Conservation (phyloP, 306 rosid species). For the Fagus crenata region DNA sequence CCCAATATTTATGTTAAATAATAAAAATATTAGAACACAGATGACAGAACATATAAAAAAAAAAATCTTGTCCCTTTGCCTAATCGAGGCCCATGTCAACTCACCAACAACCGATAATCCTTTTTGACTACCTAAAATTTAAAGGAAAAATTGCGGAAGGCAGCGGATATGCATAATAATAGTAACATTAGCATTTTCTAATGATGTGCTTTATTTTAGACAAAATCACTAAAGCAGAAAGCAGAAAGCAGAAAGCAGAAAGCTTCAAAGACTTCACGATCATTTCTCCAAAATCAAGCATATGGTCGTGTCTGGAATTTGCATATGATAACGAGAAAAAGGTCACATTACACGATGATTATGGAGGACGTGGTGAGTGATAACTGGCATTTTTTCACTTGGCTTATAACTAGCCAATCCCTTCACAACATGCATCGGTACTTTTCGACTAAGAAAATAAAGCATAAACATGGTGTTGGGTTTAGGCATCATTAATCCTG, state of each 20-base stretch:
- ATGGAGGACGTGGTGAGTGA: neutral
- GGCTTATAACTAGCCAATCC: constrained; percentile 22
- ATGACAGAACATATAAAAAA: neutral
- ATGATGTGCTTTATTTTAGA: constrained; percentile 8
- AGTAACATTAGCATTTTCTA: neutral
- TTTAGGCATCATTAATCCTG: constrained; percentile 23
- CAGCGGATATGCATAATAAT: neutral
- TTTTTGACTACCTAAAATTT: constrained; percentile 3
- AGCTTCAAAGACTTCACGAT: neutral
- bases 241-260: constrained; percentile 1
- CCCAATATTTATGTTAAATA: neutral
- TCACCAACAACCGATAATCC: constrained; percentile 16
- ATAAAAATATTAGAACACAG: neutral
- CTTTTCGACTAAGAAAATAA: constrained; percentile 12
- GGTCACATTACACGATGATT: neutral
- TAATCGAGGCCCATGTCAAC: constrained; percentile 14
- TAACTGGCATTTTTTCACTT: neutral
- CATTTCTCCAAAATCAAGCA: constrained; percentile 14
- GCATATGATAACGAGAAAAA: neutral
- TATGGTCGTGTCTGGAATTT: constrained; percentile 10
- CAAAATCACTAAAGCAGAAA: constrained; percentile 3
- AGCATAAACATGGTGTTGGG: constrained; percentile 39
- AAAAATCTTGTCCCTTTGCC: constrained; percentile 7
- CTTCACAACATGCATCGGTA: constrained; percentile 8
- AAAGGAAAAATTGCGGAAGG: constrained; percentile 9